Evolutionary conservation across 148 eudicot genomes (phyloP).

Genomic region (Nepenthes gracilis): DNA sequence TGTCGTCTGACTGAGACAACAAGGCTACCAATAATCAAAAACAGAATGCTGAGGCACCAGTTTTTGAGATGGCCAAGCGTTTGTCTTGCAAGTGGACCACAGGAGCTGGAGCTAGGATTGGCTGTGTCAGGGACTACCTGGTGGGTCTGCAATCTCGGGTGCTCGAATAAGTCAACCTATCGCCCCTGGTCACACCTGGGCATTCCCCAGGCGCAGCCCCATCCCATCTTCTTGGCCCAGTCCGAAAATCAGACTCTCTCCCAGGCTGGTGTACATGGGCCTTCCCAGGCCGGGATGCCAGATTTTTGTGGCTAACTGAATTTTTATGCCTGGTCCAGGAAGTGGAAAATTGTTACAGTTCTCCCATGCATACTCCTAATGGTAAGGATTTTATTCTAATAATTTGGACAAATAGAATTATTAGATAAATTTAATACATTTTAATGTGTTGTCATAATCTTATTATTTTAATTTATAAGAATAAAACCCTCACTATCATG

Average conservation of each 20-base stretch:
- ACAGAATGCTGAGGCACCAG: slow-evolving; percentile 6
- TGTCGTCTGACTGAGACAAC: not conserved
- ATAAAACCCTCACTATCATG: too few relatives aligned
- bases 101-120: slow-evolving; percentile 69
- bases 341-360: too few relatives aligned
- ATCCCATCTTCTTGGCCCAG: slow-evolving; percentile 38
- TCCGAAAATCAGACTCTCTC: slow-evolving; percentile 30
- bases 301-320: not conserved
- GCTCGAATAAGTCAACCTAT: slow-evolving; percentile 68
- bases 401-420: too few relatives aligned
- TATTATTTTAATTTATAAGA: too few relatives aligned
- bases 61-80: slow-evolving; percentile 22
- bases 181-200: slow-evolving; percentile 41
- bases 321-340: too few relatives aligned
- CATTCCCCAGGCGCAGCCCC: slow-evolving; percentile 17
- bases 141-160: slow-evolving; percentile 60
- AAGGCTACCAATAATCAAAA: not conserved
- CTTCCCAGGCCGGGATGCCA: slow-evolving; percentile 53
- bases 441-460: too few relatives aligned
- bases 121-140: slow-evolving; percentile 83
- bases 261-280: slow-evolving; percentile 39
- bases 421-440: too few relatives aligned
- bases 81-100: slow-evolving; percentile 71
- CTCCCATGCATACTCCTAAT: too few relatives aligned
- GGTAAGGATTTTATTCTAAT: too few relatives aligned